Base-by-base conservation (phyloP, 768 basidiomycete genomes). In the Tulasnella sp. region DNA sequence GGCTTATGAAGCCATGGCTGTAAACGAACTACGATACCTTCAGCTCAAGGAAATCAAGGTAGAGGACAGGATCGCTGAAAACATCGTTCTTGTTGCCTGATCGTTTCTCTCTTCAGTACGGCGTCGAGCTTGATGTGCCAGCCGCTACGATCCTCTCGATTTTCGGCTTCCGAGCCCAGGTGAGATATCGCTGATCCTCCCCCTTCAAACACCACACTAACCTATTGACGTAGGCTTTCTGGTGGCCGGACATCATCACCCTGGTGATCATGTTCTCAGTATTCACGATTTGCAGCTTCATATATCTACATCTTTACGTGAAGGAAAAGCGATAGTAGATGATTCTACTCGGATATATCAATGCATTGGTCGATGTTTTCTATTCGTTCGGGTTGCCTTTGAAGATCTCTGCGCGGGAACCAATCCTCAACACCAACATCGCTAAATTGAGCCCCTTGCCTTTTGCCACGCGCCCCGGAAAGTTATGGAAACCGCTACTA, bases 1-100 rank as follows among this genome's bases (percentile, higher is more conserved):
- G 32, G 98, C 94, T 0, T 99, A 96, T 81, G 98, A 99, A 85
- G 96, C 94, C 0, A 88, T 99, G 51, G 91, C 96, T n/a, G 98
- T 99, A 78, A 99, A 99, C 83, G 98, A 99, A 84, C 86, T 99
- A 78, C 88, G 96, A 73, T 98, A 98, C 84, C 85, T 99, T 39
- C 94, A 96, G 82, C 86, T 99, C 46, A 95, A 94, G 83, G 95
- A 99, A 83, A 89, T 91, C 80, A 94, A 93, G 87, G 94, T 94
- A 76, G 77, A 90, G 37, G 18, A n/a, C 15, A 10, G 15, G 42
- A 32, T 37, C 55, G 78, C 20, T 80, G 75, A 29, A 44, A 46
- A 29, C n/a, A 57, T 40, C 2, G 26, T 32, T 39, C 11, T 26
- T 4, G 76, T 72, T 10, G 13, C 1, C 44, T 72, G n/a, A 72